Evolutionary conservation across 345 rosid genomes (phyloP).

Genomic region (Eucalyptus regnans): DNA sequence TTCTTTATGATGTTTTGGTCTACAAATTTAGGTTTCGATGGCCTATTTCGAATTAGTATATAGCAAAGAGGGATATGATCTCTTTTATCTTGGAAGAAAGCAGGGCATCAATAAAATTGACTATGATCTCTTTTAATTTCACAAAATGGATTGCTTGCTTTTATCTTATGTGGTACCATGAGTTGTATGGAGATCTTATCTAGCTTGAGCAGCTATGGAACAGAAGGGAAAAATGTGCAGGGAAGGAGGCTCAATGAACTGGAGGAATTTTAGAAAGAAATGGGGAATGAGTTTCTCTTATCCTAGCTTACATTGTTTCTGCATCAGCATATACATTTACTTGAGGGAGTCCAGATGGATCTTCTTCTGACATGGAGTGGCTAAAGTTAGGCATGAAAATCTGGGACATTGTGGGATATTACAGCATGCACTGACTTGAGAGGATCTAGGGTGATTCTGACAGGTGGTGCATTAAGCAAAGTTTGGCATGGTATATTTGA

Average conservation of each 20-base stretch:
- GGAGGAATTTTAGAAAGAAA: neutral
- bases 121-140: neutral
- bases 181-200: neutral
- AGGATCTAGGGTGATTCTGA: neutral
- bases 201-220: neutral
- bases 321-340: neutral
- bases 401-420: neutral
- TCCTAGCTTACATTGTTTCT: neutral
- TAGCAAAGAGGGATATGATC: neutral
- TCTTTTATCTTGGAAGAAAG: neutral
- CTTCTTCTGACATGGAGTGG: neutral
- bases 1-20: neutral
- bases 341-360: neutral
- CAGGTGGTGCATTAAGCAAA: neutral
- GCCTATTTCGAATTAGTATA: neutral
- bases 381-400: neutral
- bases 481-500: neutral
- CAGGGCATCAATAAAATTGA: neutral
- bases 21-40: neutral
- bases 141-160: neutral
- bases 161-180: neutral
- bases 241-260: neutral
- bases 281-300: neutral
- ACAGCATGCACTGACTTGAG: neutral
- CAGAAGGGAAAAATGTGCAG: neutral